phyloP scores from a whole-genome alignment of 805 yeast species.

The Barnettozyma populi region DNA sequence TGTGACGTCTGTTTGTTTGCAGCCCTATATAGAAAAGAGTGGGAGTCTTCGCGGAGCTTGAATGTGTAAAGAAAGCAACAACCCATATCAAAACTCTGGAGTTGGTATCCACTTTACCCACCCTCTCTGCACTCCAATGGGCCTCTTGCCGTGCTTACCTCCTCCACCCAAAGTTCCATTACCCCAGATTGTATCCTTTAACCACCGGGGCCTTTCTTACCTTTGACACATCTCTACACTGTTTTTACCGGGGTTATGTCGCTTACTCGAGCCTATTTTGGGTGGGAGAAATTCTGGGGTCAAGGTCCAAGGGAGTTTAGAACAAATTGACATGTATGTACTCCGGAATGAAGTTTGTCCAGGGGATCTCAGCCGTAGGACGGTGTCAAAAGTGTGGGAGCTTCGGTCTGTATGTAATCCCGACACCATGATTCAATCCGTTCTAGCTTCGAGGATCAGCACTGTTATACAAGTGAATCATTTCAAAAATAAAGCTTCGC shows the following conservation, averaged over 20 bases:
- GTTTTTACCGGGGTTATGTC: constrained; percentile 1
- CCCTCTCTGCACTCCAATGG: too few relatives aligned
- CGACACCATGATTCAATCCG: not conserved
- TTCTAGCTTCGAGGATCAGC: too few relatives aligned
- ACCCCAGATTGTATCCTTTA: constrained; percentile 3
- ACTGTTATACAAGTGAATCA: not conserved
- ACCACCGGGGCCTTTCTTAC: not conserved
- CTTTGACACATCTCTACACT: constrained; percentile 1
- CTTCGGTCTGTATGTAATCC: not conserved
- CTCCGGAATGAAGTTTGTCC: not conserved
- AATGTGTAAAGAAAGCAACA: not conserved
- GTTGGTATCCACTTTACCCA: not conserved
- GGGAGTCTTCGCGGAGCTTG: not conserved
- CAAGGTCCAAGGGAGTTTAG: constrained; percentile 1
- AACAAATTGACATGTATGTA: not conserved
- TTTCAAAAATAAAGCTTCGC: not conserved
- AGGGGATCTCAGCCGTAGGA: not conserved
- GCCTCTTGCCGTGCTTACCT: too few relatives aligned
- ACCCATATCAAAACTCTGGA: not conserved
- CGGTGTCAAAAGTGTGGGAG: not conserved
- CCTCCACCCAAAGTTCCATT: not conserved
- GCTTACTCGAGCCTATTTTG: not conserved
- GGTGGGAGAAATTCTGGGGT: not conserved
- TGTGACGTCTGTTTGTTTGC: not conserved
- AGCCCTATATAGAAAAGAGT: not conserved